phyloP scores from a whole-genome alignment of 306 rosid genomes.

The Oemleria cerasiformis region DNA sequence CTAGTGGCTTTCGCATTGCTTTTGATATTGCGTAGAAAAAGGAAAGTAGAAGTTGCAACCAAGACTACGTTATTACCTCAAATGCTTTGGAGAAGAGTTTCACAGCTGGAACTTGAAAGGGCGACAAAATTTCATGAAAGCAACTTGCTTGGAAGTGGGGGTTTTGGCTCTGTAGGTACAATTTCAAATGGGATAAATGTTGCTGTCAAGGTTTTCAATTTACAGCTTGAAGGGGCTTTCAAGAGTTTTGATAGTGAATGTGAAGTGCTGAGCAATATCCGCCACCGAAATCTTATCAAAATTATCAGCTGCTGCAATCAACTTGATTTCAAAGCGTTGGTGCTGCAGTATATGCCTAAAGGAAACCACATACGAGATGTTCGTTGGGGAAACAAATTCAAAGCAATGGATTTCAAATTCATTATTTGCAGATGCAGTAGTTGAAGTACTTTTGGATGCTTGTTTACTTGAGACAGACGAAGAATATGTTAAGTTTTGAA shows the following conservation, averaged over 20 bases:
- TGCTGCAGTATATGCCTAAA: neutral
- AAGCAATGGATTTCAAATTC: conserved; percentile 1
- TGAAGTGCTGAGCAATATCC: too few species aligned
- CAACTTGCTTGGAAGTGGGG: conserved; percentile 17
- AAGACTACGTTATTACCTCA: neutral
- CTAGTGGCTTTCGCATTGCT: neutral
- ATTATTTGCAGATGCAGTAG: neutral
- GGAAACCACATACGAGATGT: neutral
- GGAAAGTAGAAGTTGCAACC: neutral
- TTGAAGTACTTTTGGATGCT: conserved; percentile 2
- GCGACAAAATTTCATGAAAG: conserved; percentile 22
- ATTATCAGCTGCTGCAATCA: too few species aligned
- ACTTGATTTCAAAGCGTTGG: neutral
- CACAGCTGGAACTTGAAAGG: conserved; percentile 14
- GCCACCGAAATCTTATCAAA: too few species aligned
- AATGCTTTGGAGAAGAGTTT: conserved; percentile 19
- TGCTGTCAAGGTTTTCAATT: conserved; percentile 23
- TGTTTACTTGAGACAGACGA: neutral
- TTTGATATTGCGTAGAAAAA: neutral
- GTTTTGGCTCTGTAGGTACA: neutral
- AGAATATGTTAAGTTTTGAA: too few species aligned
- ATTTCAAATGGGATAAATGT: conserved; percentile 13
- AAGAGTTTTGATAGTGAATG: neutral
- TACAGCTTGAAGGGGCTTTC: neutral
- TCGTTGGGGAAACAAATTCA: neutral